These are phyloP conservation scores for Coemansia reversa DNA, from an alignment of 192 early-diverging fungal genomes.

Conservation along the genomic window DNA sequence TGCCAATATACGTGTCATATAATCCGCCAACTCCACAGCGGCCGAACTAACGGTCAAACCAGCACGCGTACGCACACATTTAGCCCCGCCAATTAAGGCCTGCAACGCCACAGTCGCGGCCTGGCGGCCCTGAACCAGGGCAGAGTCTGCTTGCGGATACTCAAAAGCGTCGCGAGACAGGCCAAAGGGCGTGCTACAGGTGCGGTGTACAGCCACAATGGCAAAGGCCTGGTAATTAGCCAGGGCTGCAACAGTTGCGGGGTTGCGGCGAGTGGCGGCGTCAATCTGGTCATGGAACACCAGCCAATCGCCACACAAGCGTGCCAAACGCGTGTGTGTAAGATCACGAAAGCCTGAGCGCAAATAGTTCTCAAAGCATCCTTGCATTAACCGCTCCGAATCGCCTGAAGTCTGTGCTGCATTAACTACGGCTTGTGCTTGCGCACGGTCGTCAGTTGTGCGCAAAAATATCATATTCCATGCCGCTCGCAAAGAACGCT, in stretches of 20 bases:
- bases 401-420: slow-evolving; percentile 65
- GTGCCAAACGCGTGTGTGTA: slow-evolving; percentile 63
- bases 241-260: slow-evolving; percentile 55
- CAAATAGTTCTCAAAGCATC: slow-evolving; percentile 91
- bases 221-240: slow-evolving; percentile 69
- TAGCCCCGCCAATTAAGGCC: slow-evolving; percentile 50
- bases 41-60: slow-evolving; percentile 52
- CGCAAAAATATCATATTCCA: slow-evolving; percentile 81
- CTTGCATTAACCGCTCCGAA: slow-evolving; percentile 83
- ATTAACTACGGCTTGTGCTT: slow-evolving; percentile 45
- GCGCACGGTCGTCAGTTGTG: slow-evolving; percentile 11
- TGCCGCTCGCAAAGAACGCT: slow-evolving; percentile 71
- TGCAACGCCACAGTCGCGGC: slow-evolving; percentile 57
- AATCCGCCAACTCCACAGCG: slow-evolving; percentile 62
- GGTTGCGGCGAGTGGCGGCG: slow-evolving; percentile 14
- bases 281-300: slow-evolving; percentile 78
- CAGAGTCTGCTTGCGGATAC: slow-evolving; percentile 79
- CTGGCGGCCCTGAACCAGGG: slow-evolving; percentile 57
- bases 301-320: slow-evolving; percentile 70
- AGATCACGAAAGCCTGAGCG: slow-evolving; percentile 77
- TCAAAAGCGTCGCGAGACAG: slow-evolving; percentile 58
- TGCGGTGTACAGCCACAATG: slow-evolving; percentile 71
- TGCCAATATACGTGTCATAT: slow-evolving; percentile 73
- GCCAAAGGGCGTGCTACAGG: slow-evolving; percentile 70
- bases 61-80: slow-evolving; percentile 50